These are phyloP conservation scores for Paracoccidioides lutzii DNA, from an alignment of 2,329 filamentous ascomycete species.

Conservation along the genomic window DNA sequence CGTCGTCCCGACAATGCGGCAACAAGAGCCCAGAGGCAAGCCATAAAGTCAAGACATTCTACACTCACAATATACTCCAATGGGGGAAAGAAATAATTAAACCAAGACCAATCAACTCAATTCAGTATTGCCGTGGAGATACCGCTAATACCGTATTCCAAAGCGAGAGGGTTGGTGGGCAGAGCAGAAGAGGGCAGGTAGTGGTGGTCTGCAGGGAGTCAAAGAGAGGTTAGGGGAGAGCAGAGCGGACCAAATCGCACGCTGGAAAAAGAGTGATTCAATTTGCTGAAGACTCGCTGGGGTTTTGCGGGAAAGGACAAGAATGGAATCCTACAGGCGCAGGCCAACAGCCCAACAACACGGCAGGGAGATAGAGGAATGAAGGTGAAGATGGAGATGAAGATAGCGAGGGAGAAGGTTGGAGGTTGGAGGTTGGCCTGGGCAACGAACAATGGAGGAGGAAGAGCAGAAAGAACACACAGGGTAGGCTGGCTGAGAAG, in stretches of 20 bases:
- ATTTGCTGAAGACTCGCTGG: too few relatives aligned
- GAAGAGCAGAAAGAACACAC: neutral
- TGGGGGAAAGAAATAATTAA: neutral
- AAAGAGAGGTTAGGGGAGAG: too few relatives aligned
- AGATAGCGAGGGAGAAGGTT: too few relatives aligned
- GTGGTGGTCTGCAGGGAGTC: neutral
- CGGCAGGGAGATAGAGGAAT: neutral
- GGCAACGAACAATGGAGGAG: neutral
- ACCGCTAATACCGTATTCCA: neutral
- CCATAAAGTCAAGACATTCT: neutral
- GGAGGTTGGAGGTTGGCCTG: neutral
- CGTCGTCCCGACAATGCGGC: neutral
- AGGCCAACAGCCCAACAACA: neutral
- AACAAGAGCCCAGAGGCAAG: neutral
- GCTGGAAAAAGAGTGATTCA: too few relatives aligned
- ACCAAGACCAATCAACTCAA: neutral
- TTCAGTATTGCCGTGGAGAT: neutral
- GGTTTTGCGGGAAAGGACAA: too few relatives aligned
- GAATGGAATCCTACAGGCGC: too few relatives aligned
- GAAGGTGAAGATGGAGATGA: neutral
- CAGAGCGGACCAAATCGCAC: too few relatives aligned
- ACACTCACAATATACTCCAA: neutral
- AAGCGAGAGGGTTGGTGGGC: neutral
- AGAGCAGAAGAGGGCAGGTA: neutral
- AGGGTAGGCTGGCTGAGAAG: neutral